Conservation (phyloP, 768 basidiomycete species). For the Lentinus brumalis region DNA sequence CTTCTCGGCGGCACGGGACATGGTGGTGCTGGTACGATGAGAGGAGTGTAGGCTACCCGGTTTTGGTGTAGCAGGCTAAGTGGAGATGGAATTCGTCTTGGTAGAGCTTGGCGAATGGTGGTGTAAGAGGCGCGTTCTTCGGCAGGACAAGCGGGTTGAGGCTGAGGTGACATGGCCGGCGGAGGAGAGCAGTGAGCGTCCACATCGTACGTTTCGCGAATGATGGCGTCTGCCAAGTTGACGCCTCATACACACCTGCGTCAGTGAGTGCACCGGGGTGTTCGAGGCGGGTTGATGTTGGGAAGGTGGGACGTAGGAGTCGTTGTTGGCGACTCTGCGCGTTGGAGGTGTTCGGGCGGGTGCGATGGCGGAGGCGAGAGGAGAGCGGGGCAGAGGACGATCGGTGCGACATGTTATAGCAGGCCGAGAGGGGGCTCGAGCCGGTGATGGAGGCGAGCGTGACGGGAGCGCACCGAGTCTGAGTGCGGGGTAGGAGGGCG, state of each 20-base stretch:
- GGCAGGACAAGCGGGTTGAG: background rate
- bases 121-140: background rate
- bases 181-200: background rate
- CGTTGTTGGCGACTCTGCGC: too few species aligned
- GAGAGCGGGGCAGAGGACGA: background rate
- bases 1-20: slow-evolving; percentile 45
- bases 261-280: background rate
- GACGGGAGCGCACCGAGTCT: background rate
- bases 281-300: too few species aligned
- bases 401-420: slow-evolving; percentile 5
- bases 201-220: background rate
- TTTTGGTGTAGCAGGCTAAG: background rate
- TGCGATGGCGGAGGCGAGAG: background rate
- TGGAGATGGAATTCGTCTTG: background rate
- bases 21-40: background rate
- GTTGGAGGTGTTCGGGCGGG: background rate
- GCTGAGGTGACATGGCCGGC: background rate
- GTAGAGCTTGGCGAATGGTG: background rate
- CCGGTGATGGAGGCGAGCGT: background rate
- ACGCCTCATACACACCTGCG: background rate
- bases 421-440: background rate
- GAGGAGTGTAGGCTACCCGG: background rate
- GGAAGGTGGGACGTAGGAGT: too few species aligned
- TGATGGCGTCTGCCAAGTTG: background rate
- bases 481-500: background rate